Conservation (phyloP, 805 yeast species). For the Dipodascus geniculatus region DNA sequence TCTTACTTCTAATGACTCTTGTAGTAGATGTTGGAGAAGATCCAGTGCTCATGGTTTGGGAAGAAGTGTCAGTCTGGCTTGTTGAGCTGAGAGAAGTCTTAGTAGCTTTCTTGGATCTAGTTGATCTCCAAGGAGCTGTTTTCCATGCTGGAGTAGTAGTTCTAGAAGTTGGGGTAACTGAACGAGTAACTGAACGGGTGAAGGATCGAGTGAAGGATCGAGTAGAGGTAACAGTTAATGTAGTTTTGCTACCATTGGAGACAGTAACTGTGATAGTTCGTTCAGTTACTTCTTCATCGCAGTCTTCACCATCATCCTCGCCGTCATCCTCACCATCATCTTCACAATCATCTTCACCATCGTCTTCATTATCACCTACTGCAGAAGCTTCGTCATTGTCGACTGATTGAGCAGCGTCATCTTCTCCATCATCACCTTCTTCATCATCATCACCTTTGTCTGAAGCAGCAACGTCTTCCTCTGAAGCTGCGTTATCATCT, state of each 20-base stretch:
- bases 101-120: too few relatives aligned
- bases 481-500: conserved; percentile 14
- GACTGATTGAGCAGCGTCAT: conserved; percentile 17
- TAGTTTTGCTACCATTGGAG: background rate
- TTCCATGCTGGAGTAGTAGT: background rate
- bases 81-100: too few relatives aligned
- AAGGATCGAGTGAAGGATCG: background rate
- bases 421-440: conserved; percentile 14
- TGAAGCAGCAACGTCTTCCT: conserved; percentile 13
- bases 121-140: too few relatives aligned
- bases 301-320: conserved; percentile 11
- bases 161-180: background rate
- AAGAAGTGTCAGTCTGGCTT: too few relatives aligned
- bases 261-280: conserved; percentile 4
- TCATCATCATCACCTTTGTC: conserved; percentile 14
- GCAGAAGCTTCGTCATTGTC: conserved; percentile 22
- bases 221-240: background rate
- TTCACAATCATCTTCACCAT: conserved; percentile 10
- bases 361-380: conserved; percentile 23
- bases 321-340: conserved; percentile 12
- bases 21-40: too few relatives aligned
- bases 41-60: too few relatives aligned
- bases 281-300: conserved; percentile 18
- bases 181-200: too few relatives aligned
- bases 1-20: too few relatives aligned